A percentile compares a stretch with the other conserved stretches of the same genome.
These are phyloP conservation scores for Neobulgaria alba DNA, from an alignment of 2,329 filamentous ascomycete genomes.

Conservation along the genomic window DNA sequence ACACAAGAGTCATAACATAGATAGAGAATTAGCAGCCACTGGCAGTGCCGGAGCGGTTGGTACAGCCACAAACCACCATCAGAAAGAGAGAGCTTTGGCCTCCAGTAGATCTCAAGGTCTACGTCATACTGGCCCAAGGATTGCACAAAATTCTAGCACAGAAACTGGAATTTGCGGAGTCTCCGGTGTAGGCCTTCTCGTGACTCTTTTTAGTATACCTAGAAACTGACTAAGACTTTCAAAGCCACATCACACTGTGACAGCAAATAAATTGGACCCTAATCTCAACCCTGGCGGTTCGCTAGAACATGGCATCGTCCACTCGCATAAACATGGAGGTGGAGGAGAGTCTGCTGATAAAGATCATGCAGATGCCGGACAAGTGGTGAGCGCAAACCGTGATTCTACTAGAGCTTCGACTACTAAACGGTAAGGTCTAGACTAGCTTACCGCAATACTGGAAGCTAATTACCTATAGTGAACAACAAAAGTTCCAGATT, in stretches of 20 bases:
- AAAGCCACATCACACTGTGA: constrained; percentile 23
- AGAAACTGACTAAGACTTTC: neutral
- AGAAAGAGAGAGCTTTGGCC: constrained; percentile 7
- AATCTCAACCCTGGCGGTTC: constrained; percentile 7
- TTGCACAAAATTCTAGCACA: too few relatives aligned
- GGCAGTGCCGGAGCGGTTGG: constrained; percentile 12
- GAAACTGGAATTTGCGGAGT: neutral
- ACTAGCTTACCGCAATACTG: neutral
- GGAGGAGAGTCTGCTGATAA: constrained; percentile 23
- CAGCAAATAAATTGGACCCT: constrained; percentile 26
- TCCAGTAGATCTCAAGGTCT: constrained; percentile 31
- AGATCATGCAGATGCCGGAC: constrained; percentile 9
- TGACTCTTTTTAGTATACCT: neutral
- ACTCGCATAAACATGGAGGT: constrained; percentile 17
- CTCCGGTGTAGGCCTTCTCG: neutral
- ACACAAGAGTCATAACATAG: constrained; percentile 5
- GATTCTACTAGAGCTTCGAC: neutral
- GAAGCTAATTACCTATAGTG: neutral
- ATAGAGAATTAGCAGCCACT: constrained; percentile 12
- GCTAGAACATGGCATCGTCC: constrained; percentile 16
- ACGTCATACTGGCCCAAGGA: neutral
- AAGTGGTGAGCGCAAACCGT: neutral
- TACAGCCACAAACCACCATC: constrained; percentile 11
- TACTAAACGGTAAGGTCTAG: neutral
- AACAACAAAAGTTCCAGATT: neutral